Evolutionary conservation across 2,329 filamentous ascomycete genomes (phyloP).

Genomic region (Davidsoniella virescens): DNA sequence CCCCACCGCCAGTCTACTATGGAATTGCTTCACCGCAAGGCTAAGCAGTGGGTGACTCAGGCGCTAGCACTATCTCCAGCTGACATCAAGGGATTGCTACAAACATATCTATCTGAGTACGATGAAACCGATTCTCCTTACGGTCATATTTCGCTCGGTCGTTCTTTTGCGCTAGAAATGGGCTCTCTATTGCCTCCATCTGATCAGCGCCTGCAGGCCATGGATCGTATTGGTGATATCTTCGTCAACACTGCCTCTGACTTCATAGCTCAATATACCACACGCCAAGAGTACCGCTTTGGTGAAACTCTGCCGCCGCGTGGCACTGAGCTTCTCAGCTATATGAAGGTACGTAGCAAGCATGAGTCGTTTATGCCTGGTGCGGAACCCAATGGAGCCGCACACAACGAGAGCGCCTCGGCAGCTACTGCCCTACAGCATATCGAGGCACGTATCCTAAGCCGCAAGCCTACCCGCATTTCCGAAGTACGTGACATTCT

Average conservation of each 20-base stretch:
- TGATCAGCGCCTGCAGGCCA: constrained; percentile 69
- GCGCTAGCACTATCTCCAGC: constrained; percentile 75
- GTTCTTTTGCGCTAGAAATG: constrained; percentile 89
- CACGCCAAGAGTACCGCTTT: constrained; percentile 86
- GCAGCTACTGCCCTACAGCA: constrained; percentile 51
- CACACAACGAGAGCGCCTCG: constrained; percentile 33
- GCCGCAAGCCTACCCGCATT: constrained; percentile 53
- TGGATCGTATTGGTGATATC: constrained; percentile 57
- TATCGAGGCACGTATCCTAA: constrained; percentile 54
- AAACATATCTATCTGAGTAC: constrained; percentile 91
- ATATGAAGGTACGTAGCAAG: constrained; percentile 33
- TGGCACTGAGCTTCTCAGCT: constrained; percentile 45
- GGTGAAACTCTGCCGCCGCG: constrained; percentile 58
- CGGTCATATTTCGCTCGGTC: constrained; percentile 77
- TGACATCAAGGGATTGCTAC: constrained; percentile 86
- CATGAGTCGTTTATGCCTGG: constrained; percentile 35
- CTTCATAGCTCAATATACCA: constrained; percentile 93
- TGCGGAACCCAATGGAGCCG: constrained; percentile 12
- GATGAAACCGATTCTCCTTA: constrained; percentile 71
- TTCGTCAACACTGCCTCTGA: constrained; percentile 86
- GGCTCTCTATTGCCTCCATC: constrained; percentile 72
- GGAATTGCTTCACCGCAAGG: constrained; percentile 58
- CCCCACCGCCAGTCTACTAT: constrained; percentile 65
- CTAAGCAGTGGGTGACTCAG: constrained; percentile 62
- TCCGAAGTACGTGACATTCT: constrained; percentile 66